Percentiles rank a stretch among this genome's conserved stretches.
phyloP scores from a whole-genome alignment of 2,329 filamentous ascomycete species.

The Ophiosphaerella narmari region DNA sequence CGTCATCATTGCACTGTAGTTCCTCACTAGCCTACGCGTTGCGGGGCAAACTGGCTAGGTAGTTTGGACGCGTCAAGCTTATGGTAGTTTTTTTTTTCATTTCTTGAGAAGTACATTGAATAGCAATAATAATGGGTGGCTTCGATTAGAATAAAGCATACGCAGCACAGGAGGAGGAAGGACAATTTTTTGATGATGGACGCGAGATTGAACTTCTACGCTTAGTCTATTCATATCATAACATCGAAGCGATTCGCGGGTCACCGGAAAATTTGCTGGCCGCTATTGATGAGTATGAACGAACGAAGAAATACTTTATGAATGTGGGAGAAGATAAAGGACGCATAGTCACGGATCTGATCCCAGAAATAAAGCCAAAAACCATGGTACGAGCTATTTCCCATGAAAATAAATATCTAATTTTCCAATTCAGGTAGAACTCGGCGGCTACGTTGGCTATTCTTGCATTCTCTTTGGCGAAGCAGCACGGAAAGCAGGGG shows the following conservation, averaged over 20 bases:
- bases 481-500: conserved; percentile 66
- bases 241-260: conserved; percentile 66
- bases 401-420: conserved; percentile 3
- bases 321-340: conserved; percentile 79
- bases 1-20: conserved; percentile 29
- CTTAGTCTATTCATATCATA: conserved; percentile 65
- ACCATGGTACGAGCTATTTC: conserved; percentile 58
- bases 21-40: conserved; percentile 35
- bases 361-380: conserved; percentile 67
- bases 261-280: conserved; percentile 67
- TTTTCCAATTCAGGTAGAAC: conserved; percentile 60
- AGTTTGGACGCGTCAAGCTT: conserved; percentile 24
- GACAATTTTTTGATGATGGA: conserved; percentile 65
- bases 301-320: conserved; percentile 74
- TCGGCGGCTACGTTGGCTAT: conserved; percentile 83
- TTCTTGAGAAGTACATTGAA: conserved; percentile 9
- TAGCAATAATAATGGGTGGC: conserved; percentile 30
- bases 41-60: conserved; percentile 18
- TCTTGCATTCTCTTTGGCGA: conserved; percentile 76
- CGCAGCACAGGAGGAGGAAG: conserved; percentile 52
- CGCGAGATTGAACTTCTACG: conserved; percentile 75
- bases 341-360: conserved; percentile 69
- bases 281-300: conserved; percentile 72
- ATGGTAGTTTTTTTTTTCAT: background rate
- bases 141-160: conserved; percentile 54